These are phyloP conservation scores for Aspergillus quadricinctus DNA, from an alignment of 2,329 filamentous ascomycete species.

Conservation along the genomic window DNA sequence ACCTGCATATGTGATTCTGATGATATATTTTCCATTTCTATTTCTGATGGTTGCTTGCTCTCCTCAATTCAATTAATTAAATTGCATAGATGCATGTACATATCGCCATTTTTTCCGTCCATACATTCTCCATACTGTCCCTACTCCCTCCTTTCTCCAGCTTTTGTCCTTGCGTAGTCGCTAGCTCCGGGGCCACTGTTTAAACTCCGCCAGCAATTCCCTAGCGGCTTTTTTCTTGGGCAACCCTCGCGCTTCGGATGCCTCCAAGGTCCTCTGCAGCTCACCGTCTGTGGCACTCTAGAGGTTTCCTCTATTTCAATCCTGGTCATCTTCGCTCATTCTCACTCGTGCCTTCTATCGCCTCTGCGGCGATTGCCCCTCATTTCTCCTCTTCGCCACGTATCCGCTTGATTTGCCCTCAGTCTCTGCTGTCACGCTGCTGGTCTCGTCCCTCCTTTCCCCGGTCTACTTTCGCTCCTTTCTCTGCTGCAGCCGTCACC, in stretches of 20 bases:
- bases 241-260: slow-evolving; percentile 23
- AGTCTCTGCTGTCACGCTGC: slow-evolving; percentile 4
- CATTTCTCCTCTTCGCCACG: slow-evolving; percentile 14
- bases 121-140: not conserved
- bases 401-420: slow-evolving; percentile 8
- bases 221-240: slow-evolving; percentile 3
- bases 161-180: not conserved
- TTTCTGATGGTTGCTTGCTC: not conserved
- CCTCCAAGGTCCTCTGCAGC: slow-evolving; percentile 33
- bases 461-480: slow-evolving; percentile 14
- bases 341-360: slow-evolving; percentile 12
- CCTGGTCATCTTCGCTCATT: slow-evolving; percentile 3
- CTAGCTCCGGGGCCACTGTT: not conserved
- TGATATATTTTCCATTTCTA: not conserved
- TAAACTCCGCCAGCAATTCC: not conserved
- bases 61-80: not conserved
- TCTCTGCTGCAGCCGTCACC: slow-evolving; percentile 16
- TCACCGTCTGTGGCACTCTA: slow-evolving; percentile 14
- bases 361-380: slow-evolving; percentile 13
- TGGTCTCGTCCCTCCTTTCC: slow-evolving; percentile 15
- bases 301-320: slow-evolving; percentile 8
- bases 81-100: not conserved
- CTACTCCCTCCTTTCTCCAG: not conserved
- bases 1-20: not conserved
- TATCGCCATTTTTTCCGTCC: not conserved